Conservation (phyloP, 2,329 filamentous ascomycete species). For the Colletotrichum chlorophyti region DNA sequence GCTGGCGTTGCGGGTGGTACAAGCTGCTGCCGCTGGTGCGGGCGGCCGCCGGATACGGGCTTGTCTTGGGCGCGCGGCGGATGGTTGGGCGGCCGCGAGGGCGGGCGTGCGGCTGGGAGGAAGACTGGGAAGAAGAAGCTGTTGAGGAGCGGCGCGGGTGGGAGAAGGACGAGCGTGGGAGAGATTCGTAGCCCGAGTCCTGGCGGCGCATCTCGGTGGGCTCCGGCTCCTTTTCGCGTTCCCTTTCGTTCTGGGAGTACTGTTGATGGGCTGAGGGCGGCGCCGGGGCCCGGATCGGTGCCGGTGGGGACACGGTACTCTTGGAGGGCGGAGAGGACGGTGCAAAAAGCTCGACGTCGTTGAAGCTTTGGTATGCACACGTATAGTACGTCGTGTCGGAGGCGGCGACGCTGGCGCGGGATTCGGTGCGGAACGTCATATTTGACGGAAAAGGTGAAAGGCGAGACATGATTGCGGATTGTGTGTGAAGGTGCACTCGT, state of each 20-base stretch:
- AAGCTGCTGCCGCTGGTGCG: constrained; percentile 19
- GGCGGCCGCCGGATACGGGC: constrained; percentile 31
- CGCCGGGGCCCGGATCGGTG: constrained; percentile 3
- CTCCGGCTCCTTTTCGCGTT: constrained; percentile 34
- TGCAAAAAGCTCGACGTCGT: constrained; percentile 56
- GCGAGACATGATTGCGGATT: constrained; percentile 23
- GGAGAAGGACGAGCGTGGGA: constrained; percentile 45
- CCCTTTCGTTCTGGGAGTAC: constrained; percentile 23
- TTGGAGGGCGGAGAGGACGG: constrained; percentile 39
- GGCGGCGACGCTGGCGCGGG: constrained; percentile 49
- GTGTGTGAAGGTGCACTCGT: not conserved
- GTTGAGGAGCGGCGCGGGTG: constrained; percentile 44
- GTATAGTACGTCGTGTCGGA: constrained; percentile 55
- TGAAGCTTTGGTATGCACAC: constrained; percentile 52
- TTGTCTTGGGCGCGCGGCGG: constrained; percentile 48
- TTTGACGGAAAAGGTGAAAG: constrained; percentile 25
- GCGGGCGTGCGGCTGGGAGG: constrained; percentile 36
- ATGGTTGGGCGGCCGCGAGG: constrained; percentile 48
- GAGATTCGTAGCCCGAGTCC: constrained; percentile 66
- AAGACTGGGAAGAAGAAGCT: constrained; percentile 35
- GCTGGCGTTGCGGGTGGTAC: constrained; percentile 19
- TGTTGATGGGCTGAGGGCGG: constrained; percentile 30
- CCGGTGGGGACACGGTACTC: constrained; percentile 27
- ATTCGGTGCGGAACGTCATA: constrained; percentile 37
- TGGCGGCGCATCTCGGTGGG: constrained; percentile 57